These are phyloP conservation scores for Hymenoscyphus repandus DNA, from an alignment of 2,329 filamentous ascomycete genomes.

Conservation along the genomic window DNA sequence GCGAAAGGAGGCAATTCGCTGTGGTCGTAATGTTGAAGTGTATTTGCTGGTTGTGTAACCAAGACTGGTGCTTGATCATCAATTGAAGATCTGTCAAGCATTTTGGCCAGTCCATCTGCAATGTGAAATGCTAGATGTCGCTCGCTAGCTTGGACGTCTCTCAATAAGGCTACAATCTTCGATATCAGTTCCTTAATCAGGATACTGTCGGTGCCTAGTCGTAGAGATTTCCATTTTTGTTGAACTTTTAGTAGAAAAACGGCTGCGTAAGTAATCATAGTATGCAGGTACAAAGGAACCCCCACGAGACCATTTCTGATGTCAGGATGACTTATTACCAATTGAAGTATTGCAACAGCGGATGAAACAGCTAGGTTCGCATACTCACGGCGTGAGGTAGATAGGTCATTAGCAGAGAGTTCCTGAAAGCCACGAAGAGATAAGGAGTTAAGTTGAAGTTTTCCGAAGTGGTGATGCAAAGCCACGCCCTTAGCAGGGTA, in stretches of 20 bases:
- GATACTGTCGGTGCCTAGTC: slow-evolving; percentile 31
- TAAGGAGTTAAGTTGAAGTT: slow-evolving; percentile 35
- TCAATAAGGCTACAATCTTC: slow-evolving; percentile 31
- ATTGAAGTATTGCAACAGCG: slow-evolving; percentile 28
- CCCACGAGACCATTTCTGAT: slow-evolving; percentile 31
- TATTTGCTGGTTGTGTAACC: neutral
- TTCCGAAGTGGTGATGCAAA: slow-evolving; percentile 32
- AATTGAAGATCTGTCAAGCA: slow-evolving; percentile 24
- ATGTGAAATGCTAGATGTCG: slow-evolving; percentile 35
- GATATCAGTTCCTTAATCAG: slow-evolving; percentile 6
- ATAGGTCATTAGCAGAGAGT: slow-evolving; percentile 4
- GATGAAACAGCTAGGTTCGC: slow-evolving; percentile 19
- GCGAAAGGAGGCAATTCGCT: slow-evolving; percentile 11
- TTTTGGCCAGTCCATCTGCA: slow-evolving; percentile 33
- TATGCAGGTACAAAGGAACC: slow-evolving; percentile 34
- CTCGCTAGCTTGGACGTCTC: slow-evolving; percentile 30
- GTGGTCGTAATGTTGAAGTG: neutral
- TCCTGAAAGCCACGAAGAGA: slow-evolving; percentile 22
- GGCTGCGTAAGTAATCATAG: slow-evolving; percentile 34
- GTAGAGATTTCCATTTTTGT: slow-evolving; percentile 32
- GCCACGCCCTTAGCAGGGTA: slow-evolving; percentile 27
- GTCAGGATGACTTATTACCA: slow-evolving; percentile 32
- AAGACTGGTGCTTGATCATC: neutral
- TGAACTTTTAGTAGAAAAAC: slow-evolving; percentile 36
- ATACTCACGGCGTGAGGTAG: slow-evolving; percentile 15